A percentile compares a stretch with the other conserved stretches of the same genome.
Conservation (phyloP, 2,329 filamentous ascomycete genomes). For the Daldinia eschscholtzii region DNA sequence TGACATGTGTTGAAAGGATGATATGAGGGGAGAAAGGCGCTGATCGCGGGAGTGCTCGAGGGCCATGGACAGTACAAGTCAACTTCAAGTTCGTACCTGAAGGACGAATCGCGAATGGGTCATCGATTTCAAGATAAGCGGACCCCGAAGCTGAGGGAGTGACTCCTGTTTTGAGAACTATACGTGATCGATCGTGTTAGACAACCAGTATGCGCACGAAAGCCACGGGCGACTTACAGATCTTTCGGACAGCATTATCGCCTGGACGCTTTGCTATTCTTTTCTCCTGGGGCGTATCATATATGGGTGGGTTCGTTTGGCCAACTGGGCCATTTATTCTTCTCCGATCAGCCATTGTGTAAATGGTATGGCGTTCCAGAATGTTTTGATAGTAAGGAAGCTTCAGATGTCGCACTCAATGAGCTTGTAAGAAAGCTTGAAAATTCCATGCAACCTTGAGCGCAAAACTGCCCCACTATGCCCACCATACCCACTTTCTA, state of each 20-base stretch:
- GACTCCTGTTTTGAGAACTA: slow-evolving; percentile 90
- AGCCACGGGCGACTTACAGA: slow-evolving; percentile 72
- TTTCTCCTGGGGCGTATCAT: slow-evolving; percentile 62
- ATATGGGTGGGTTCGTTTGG: slow-evolving; percentile 80
- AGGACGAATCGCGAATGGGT: slow-evolving; percentile 57
- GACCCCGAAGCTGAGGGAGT: slow-evolving; percentile 95
- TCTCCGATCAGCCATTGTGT: slow-evolving; percentile 81
- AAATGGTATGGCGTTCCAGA: slow-evolving; percentile 5
- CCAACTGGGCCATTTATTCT: slow-evolving; percentile 90
- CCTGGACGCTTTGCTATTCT: slow-evolving; percentile 69
- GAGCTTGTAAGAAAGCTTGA: slow-evolving; percentile 28
- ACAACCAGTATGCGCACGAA: background rate
- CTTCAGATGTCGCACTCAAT: slow-evolving; percentile 37
- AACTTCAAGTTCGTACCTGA: slow-evolving; percentile 83
- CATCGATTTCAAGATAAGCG: slow-evolving; percentile 81
- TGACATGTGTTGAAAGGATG: slow-evolving; percentile 91
- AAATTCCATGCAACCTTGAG: slow-evolving; percentile 35
- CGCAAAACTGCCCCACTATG: slow-evolving; percentile 38
- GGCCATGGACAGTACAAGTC: slow-evolving; percentile 92
- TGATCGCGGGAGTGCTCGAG: slow-evolving; percentile 88
- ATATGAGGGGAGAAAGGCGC: slow-evolving; percentile 93
- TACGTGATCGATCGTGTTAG: slow-evolving; percentile 15
- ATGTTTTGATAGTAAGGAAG: slow-evolving; percentile 21
- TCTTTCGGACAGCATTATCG: slow-evolving; percentile 81
- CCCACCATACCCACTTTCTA: background rate